Evolutionary conservation across 148 eudicot species (phyloP).

Genomic region (Rhododendron kiyosumense): DNA sequence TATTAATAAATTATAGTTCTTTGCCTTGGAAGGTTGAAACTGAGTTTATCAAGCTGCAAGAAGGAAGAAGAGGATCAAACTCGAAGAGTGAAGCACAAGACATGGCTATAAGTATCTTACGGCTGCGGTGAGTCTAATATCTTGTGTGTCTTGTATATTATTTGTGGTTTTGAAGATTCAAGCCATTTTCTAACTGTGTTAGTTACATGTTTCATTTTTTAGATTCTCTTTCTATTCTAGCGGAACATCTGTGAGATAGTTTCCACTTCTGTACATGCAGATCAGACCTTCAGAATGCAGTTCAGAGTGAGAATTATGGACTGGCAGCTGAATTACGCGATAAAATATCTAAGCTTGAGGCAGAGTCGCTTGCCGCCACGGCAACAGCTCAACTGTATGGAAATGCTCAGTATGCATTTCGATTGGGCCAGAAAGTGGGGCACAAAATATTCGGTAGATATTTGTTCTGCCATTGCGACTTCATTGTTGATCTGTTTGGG

Average conservation of each 20-base stretch:
- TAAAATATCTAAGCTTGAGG: conserved; percentile 76
- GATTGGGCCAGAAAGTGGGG: conserved; percentile 90
- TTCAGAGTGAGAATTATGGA: conserved; percentile 70
- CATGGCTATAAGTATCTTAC: conserved; percentile 68
- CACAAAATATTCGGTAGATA: conserved; percentile 78
- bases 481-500: conserved; percentile 7
- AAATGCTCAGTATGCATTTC: conserved; percentile 65
- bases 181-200: background rate
- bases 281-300: conserved; percentile 71
- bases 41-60: conserved; percentile 53
- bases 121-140: conserved; percentile 58
- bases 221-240: background rate
- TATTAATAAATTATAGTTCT: background rate
- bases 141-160: background rate
- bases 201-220: background rate
- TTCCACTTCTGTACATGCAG: conserved; percentile 31
- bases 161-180: background rate
- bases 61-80: conserved; percentile 67
- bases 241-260: background rate
- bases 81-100: conserved; percentile 93
- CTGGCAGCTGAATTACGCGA: conserved; percentile 80
- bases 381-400: conserved; percentile 72
- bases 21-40: conserved; percentile 64
- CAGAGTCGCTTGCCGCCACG: conserved; percentile 75
- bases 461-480: conserved; percentile 5